Evolutionary conservation across 495 filamentous ascomycete genomes (phyloP).

Genomic region (Xylaria flabelliformis): DNA sequence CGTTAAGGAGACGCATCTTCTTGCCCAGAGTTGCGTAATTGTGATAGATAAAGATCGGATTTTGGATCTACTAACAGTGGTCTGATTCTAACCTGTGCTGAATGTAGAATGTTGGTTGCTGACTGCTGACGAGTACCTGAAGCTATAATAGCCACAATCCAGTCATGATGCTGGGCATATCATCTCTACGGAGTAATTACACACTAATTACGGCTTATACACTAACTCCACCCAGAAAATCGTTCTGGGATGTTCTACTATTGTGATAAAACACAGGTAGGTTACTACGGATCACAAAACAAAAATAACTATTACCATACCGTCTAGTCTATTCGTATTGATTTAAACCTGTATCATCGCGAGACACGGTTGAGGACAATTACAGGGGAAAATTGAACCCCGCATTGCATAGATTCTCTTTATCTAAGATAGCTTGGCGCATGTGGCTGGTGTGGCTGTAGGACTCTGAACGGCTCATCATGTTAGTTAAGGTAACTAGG

Average conservation of each 20-base stretch:
- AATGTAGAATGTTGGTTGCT: background rate
- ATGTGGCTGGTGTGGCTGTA: background rate
- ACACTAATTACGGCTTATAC: no score
- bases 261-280: background rate
- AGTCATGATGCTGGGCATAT: background rate
- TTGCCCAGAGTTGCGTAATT: background rate
- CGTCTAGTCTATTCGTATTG: background rate
- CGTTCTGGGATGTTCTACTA: background rate
- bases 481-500: no score
- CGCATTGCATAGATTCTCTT: background rate
- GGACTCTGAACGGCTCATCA: background rate
- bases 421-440: background rate
- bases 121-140: background rate
- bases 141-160: background rate
- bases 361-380: background rate
- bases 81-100: background rate
- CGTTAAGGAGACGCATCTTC: slow-evolving; percentile 7
- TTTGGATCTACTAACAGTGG: background rate
- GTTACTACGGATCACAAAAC: background rate
- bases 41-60: background rate
- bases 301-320: background rate
- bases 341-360: background rate
- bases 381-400: background rate
- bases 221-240: background rate
- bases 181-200: background rate